Evolutionary conservation across 2,329 filamentous ascomycete genomes (phyloP).

Genomic region (Pochonia chlamydosporia): DNA sequence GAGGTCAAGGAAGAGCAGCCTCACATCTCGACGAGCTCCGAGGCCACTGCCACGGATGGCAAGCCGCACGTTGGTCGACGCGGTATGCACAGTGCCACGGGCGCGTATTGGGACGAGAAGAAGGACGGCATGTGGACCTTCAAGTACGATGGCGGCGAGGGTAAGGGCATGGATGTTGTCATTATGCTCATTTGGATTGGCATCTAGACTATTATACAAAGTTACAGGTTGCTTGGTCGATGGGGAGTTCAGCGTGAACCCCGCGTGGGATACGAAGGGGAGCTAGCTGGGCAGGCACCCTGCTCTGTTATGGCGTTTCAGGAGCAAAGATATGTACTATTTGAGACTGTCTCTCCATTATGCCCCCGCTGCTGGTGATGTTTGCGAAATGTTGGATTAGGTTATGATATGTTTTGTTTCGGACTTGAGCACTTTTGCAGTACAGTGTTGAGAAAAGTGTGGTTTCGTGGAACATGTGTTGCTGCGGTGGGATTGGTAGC

Average conservation of each 20-base stretch:
- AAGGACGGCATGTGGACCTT: slow-evolving; percentile 87
- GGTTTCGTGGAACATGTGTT: no score
- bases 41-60: slow-evolving; percentile 52
- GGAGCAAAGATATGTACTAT: slow-evolving; percentile 6
- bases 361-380: neutral
- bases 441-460: no score
- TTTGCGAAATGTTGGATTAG: neutral
- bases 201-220: slow-evolving; percentile 39
- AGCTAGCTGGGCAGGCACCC: neutral
- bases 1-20: slow-evolving; percentile 43
- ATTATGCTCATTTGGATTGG: slow-evolving; percentile 75
- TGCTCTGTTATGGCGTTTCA: slow-evolving; percentile 4
- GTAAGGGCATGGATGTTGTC: slow-evolving; percentile 63
- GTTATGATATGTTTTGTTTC: neutral
- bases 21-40: slow-evolving; percentile 50
- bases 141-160: slow-evolving; percentile 69
- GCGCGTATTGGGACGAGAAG: slow-evolving; percentile 86
- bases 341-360: slow-evolving; percentile 2
- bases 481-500: no score
- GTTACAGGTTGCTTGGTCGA: neutral
- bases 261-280: neutral
- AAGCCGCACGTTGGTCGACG: slow-evolving; percentile 74
- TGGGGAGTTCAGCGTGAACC: neutral
- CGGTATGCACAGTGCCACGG: slow-evolving; percentile 83
- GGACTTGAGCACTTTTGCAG: neutral